phyloP scores from a whole-genome alignment of 2,329 filamentous ascomycete genomes.

The Atkinsonella hypoxylon region DNA sequence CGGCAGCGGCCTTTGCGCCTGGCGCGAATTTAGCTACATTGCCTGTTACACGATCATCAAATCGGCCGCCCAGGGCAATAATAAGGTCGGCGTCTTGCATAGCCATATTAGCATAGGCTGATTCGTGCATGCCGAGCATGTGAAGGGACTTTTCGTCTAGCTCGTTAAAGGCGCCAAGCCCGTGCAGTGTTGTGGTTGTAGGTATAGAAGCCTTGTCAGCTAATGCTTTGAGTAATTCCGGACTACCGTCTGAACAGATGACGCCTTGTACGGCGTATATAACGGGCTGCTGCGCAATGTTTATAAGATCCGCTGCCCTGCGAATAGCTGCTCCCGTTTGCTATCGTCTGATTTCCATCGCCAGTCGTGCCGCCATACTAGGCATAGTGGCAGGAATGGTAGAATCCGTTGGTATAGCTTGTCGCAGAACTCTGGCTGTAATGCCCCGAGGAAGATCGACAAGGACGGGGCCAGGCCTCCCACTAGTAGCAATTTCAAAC shows the following conservation, averaged over 20 bases:
- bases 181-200: constrained; percentile 90
- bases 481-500: constrained; percentile 93
- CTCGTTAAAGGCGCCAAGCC: constrained; percentile 85
- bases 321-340: constrained; percentile 62
- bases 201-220: constrained; percentile 84
- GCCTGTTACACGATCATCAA: constrained; percentile 88
- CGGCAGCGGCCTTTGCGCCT: constrained; percentile 70
- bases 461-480: constrained; percentile 84
- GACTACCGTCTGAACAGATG: constrained; percentile 65
- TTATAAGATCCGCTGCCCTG: constrained; percentile 72
- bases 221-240: constrained; percentile 70
- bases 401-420: constrained; percentile 67
- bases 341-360: constrained; percentile 47
- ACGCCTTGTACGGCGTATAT: constrained; percentile 92
- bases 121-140: constrained; percentile 98
- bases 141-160: constrained; percentile 87
- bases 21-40: constrained; percentile 81
- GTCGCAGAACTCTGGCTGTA: constrained; percentile 71
- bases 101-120: constrained; percentile 93
- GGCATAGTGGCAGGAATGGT: constrained; percentile 47
- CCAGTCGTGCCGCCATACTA: constrained; percentile 31
- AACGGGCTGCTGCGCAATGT: constrained; percentile 83
- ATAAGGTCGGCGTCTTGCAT: constrained; percentile 96
- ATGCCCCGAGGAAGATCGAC: constrained; percentile 96
- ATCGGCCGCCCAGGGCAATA: constrained; percentile 83